Conservation (phyloP, 208 protist genomes). For the Crithidia sp. region DNA sequence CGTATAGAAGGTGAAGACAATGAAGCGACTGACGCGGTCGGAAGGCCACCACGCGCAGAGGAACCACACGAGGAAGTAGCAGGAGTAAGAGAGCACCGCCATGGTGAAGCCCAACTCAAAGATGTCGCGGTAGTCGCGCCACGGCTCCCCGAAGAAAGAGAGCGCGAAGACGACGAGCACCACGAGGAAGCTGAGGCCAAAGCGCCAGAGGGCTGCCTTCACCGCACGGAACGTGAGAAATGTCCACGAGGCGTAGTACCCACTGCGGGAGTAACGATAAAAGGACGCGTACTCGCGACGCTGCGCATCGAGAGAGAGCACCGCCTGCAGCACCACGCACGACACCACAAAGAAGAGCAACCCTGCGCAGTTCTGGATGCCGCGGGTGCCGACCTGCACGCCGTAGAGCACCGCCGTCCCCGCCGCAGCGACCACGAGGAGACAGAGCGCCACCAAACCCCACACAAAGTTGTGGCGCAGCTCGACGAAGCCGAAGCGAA, state of each 20-base stretch:
- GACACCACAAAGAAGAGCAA: slow-evolving; percentile 75
- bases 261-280: slow-evolving; percentile 50
- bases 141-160: slow-evolving; percentile 59
- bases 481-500: slow-evolving; percentile 53
- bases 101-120: slow-evolving; percentile 61
- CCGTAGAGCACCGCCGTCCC: slow-evolving; percentile 60
- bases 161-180: slow-evolving; percentile 46
- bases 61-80: slow-evolving; percentile 57
- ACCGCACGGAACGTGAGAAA: slow-evolving; percentile 50
- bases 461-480: slow-evolving; percentile 46
- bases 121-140: slow-evolving; percentile 51
- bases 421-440: slow-evolving; percentile 33
- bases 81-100: slow-evolving; percentile 57
- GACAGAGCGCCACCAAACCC: slow-evolving; percentile 21
- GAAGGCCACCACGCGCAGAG: slow-evolving; percentile 38
- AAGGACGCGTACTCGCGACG: slow-evolving; percentile 56
- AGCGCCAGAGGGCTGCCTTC: slow-evolving; percentile 41
- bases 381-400: slow-evolving; percentile 48
- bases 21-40: slow-evolving; percentile 33
- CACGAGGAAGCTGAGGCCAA: slow-evolving; percentile 43
- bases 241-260: slow-evolving; percentile 59
- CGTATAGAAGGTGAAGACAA: slow-evolving; percentile 65
- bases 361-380: slow-evolving; percentile 72
- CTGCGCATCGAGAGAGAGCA: slow-evolving; percentile 51
- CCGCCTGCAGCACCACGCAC: slow-evolving; percentile 60